These are phyloP conservation scores for Trichomonascaceae sp. DNA, from an alignment of 1,139 yeast genomes.

Conservation along the genomic window DNA sequence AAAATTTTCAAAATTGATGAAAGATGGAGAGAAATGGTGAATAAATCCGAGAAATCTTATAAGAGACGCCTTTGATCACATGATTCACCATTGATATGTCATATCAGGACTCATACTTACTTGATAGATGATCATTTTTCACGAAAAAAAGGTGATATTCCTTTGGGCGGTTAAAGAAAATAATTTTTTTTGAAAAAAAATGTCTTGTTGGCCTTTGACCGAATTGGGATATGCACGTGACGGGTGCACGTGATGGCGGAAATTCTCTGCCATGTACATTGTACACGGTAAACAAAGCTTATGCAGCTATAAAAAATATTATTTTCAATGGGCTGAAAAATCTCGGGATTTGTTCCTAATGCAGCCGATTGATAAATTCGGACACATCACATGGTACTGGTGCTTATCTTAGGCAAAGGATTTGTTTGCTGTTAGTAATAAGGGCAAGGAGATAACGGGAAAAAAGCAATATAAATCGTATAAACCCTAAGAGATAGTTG, in stretches of 20 bases:
- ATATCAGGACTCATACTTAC: conserved; percentile 16
- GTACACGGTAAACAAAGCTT: not conserved
- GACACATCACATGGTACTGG: not conserved
- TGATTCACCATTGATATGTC: not conserved
- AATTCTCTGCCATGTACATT: no score
- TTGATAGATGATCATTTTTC: conserved; percentile 30
- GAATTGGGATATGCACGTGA: not conserved
- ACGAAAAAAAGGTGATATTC: not conserved
- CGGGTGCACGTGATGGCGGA: not conserved
- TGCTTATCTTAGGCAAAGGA: not conserved
- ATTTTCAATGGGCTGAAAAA: not conserved
- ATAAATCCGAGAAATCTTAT: not conserved
- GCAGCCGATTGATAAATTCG: not conserved
- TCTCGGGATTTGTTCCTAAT: not conserved
- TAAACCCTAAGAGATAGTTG: not conserved
- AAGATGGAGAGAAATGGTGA: not conserved
- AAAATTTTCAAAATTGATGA: not conserved
- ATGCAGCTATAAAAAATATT: not conserved
- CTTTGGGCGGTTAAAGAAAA: not conserved
- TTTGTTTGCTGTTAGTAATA: not conserved
- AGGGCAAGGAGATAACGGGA: not conserved
- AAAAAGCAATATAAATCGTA: not conserved
- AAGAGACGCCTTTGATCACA: not conserved
- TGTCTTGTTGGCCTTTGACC: not conserved
- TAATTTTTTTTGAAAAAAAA: no score